Percentiles rank a stretch among this genome's conserved stretches.
Conservation (phyloP, 129 eudicot species). For the Ambrosia trifida region DNA sequence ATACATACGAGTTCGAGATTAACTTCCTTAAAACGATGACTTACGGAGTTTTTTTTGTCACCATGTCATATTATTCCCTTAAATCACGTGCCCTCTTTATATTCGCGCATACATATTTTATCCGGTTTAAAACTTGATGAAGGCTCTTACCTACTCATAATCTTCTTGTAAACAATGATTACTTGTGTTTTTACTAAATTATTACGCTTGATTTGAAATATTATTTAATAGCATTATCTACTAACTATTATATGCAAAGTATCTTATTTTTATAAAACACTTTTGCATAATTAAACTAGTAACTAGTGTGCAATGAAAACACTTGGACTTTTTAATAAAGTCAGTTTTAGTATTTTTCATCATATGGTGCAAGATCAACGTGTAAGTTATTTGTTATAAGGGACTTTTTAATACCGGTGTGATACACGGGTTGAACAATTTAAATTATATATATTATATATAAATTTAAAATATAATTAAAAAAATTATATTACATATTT, state of each 20-base stretch:
- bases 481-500: too few species aligned
- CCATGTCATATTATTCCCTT: slow-evolving; percentile 7
- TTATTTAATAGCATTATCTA: background rate
- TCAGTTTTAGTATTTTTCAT: background rate
- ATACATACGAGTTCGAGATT: background rate
- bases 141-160: background rate
- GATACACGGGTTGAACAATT: too few species aligned
- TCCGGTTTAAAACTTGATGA: background rate
- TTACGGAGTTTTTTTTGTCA: background rate
- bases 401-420: too few species aligned
- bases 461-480: too few species aligned
- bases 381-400: too few species aligned
- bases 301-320: background rate
- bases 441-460: too few species aligned
- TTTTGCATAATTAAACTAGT: background rate
- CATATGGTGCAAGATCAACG: too few species aligned
- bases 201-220: background rate
- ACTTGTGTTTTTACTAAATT: background rate
- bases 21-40: background rate
- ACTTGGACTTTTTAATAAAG: background rate
- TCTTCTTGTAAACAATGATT: background rate
- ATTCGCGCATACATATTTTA: slow-evolving; percentile 7
- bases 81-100: slow-evolving; percentile 25
- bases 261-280: background rate
- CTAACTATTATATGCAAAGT: background rate